Evolutionary conservation across 1,284 basidiomycete species (phyloP), one percentile per base, ranked within the genome.

Genomic region (Trichosporon coremiiforme): DNA sequence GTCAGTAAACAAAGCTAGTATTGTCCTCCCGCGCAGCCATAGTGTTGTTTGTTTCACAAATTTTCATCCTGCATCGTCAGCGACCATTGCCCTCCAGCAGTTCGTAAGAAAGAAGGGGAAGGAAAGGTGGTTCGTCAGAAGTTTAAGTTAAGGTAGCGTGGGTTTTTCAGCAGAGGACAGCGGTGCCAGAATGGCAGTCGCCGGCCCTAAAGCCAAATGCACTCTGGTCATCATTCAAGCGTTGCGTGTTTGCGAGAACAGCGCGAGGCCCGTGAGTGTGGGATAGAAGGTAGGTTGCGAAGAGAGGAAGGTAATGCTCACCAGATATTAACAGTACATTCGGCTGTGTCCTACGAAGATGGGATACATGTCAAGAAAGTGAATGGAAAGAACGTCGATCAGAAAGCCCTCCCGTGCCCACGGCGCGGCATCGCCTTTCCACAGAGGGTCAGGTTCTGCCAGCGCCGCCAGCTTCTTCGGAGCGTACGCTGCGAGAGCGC

Each of bases 151-250:
- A 82, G 81, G 81, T 82, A 82, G 81, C 81, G 81, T 77, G 81
- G 79, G 66, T 81, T 82, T 82, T 82, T 82, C 81, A 81, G 80
- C 81, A 82, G 71, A 66, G 72, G 71, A 31, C 60, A 68, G 66
- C n/a, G 31, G 53, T 25, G 8, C 68, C 62, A 57, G 31, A 60
- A 68, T 60, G 65, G 69, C 25, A 63, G 66, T 25, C 31, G 41
- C 65, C 70, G 74, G 36, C 76, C 80, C 77, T 82, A 79, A 80
- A 82, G 81, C 81, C 81, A 82, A 82, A 82, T 82, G 81, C 81
- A 82, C 81, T 82, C 81, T 66, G 79, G 81, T 82, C 81, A 82
- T 82, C 80, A 71, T 57, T 45, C 31, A 70, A 55, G 72, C 29
- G 57, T 22, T 60, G 55, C 29, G 66, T 53, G 36, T 38, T 38